Evolutionary conservation across 1,284 basidiomycete genomes (phyloP), one percentile per base, ranked within the genome.

Genomic region (Cutaneotrichosporon mucoides): DNA sequence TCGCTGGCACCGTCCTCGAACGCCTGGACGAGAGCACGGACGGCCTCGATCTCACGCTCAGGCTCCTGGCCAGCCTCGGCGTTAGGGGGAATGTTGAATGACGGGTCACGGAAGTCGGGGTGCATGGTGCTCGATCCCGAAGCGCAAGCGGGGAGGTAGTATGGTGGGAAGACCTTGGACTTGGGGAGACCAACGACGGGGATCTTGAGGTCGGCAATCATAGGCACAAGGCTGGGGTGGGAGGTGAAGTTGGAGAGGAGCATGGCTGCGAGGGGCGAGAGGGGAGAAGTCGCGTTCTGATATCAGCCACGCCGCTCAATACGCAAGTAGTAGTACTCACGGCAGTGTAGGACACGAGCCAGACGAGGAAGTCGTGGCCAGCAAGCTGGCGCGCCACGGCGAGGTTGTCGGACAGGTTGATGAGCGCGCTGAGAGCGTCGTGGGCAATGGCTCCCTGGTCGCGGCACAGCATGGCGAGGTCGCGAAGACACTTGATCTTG

Each of bases 191-290:
- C 79, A 13, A 91, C 80, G 52, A 92, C 80, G 1, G 85, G 79
- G 52, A 94, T 81, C 57, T 84, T 84, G 38, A 94, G 80, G 3
- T 82, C 81, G 4, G 94, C 80, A 9, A 97, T 79, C 1, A 82
- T 76, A 3, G 85, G 80, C 63, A 88, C 88, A 52, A 89, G 84
- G 0, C 83, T 79, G 5, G 90, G 83, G 55, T 90, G 86, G 11
- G 90, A 85, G 12, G 92, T 92, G 46, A 98, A 81, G 78, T 99
- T 99, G 15, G 94, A 97, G 6, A 99, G 83, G 1, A 99, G 83
- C 96, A 99, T 99, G 37, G 91, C 86, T 1, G 93, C 92, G 9
- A 98, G 84, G 79, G 98, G 95, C 37, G 93, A 92, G 15, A 97
- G 86, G 55, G 90, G 85, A 4, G 94, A 88, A 63, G 89, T 85